Conservation (phyloP, 1,284 basidiomycete species). For the Erythrobasidium hasegawianum region DNA sequence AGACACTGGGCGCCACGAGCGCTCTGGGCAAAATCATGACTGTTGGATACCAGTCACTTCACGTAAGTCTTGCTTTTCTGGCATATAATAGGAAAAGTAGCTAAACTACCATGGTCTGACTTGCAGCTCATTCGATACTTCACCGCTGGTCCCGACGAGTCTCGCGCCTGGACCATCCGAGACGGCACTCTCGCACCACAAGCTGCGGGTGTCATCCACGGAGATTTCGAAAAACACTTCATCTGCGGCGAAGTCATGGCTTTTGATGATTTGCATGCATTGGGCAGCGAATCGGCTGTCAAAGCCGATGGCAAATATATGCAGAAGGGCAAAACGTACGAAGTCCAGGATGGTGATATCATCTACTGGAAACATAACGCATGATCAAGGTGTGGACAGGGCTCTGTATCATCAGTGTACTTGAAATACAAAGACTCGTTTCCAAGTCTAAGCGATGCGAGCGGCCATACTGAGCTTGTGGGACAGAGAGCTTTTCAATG, state of each 20-base stretch:
- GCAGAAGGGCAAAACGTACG: conserved; percentile 96
- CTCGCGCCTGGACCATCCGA: conserved; percentile 96
- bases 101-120: no score
- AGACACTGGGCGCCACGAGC: conserved; percentile 65
- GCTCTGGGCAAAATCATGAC: conserved; percentile 87
- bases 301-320: conserved; percentile 90
- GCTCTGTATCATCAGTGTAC: background rate
- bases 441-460: no score
- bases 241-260: conserved; percentile 99
- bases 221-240: conserved; percentile 96
- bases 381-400: conserved; percentile 1
- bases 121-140: conserved; percentile 88
- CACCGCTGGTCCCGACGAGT: conserved; percentile 93
- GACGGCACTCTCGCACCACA: conserved; percentile 91
- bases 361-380: conserved; percentile 32
- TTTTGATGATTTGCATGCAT: conserved; percentile 84
- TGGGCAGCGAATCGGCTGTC: conserved; percentile 83
- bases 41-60: conserved; percentile 78
- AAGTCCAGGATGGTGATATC: conserved; percentile 56
- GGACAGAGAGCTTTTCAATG: no score
- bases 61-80: conserved; percentile 57
- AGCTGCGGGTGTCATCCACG: conserved; percentile 97
- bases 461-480: no score
- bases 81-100: background rate
- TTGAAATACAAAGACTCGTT: no score